Evolutionary conservation across 2,329 filamentous ascomycete genomes (phyloP).

Genomic region (Fusarium oligoseptatum): DNA sequence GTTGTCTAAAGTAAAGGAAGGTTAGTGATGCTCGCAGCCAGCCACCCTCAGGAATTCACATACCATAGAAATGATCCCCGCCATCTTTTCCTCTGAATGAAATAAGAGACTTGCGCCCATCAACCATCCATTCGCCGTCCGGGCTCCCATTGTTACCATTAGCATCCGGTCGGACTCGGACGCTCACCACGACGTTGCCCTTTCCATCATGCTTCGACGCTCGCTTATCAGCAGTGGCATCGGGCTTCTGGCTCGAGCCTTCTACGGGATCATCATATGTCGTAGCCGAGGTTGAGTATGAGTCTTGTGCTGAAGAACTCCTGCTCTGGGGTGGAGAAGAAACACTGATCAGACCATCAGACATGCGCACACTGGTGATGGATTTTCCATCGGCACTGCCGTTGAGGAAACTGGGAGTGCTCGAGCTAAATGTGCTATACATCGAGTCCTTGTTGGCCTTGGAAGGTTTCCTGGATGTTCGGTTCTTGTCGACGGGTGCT

Average conservation of each 20-base stretch:
- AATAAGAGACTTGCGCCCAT: constrained; percentile 84
- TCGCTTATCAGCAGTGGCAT: constrained; percentile 58
- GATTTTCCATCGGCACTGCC: constrained; percentile 83
- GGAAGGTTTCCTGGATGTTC: constrained; percentile 62
- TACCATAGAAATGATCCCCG: constrained; percentile 93
- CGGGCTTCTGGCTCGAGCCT: constrained; percentile 52
- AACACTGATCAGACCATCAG: constrained; percentile 81
- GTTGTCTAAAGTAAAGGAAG: constrained; percentile 78
- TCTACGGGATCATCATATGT: constrained; percentile 87
- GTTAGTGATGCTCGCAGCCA: constrained; percentile 34
- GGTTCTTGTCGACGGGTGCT: constrained; percentile 61
- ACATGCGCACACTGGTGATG: constrained; percentile 75
- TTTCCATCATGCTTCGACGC: constrained; percentile 78
- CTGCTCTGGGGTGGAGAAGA: constrained; percentile 89
- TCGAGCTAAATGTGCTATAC: constrained; percentile 61
- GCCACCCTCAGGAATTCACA: constrained; percentile 46
- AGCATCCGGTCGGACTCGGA: constrained; percentile 89
- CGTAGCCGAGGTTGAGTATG: constrained; percentile 90
- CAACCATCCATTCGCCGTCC: constrained; percentile 92
- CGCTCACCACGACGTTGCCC: constrained; percentile 95
- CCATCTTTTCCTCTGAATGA: constrained; percentile 89
- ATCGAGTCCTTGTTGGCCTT: constrained; percentile 69
- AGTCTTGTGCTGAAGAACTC: constrained; percentile 92
- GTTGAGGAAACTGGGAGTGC: constrained; percentile 82
- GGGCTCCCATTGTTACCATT: constrained; percentile 70